phyloP scores from a whole-genome alignment of 768 basidiomycete species.

The Lentinus tigrinus region DNA sequence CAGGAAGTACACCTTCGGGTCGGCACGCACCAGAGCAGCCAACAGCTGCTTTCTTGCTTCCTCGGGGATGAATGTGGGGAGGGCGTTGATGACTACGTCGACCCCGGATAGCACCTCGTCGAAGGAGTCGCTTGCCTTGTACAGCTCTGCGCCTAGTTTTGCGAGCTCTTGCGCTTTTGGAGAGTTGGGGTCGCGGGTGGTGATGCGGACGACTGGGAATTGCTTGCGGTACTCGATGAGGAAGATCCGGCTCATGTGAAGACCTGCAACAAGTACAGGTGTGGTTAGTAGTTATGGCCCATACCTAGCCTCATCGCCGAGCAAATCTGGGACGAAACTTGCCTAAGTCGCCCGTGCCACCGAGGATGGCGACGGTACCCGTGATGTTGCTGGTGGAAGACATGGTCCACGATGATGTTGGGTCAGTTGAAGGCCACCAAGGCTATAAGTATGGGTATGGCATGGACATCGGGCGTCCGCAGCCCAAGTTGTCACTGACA shows the following conservation, averaged over 20 bases:
- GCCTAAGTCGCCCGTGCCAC: constrained; percentile 1
- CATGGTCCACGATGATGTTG: neutral
- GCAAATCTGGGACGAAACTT: neutral
- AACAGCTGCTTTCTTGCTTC: constrained; percentile 7
- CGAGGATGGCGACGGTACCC: neutral
- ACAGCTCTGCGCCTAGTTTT: constrained; percentile 17
- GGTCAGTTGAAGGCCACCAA: too few species aligned
- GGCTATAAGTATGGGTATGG: too few species aligned
- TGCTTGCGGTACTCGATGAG: constrained; percentile 10
- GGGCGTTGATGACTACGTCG: constrained; percentile 24
- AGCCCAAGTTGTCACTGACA: too few species aligned
- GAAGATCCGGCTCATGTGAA: constrained; percentile 6
- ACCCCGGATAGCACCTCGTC: constrained; percentile 12
- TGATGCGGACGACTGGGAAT: constrained; percentile 17
- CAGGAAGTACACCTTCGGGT: constrained; percentile 21
- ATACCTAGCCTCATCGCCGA: too few species aligned
- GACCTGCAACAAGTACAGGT: neutral
- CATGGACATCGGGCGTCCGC: too few species aligned
- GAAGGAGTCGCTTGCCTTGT: constrained; percentile 4
- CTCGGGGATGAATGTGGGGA: neutral
- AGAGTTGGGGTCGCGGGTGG: constrained; percentile 17
- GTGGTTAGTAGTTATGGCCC: neutral
- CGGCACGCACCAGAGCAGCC: neutral
- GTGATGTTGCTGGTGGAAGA: neutral
- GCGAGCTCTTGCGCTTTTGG: constrained; percentile 9